Evolutionary conservation across 2,329 filamentous ascomycete species (phyloP), one percentile per base, ranked within the genome.

Genomic region (Penicillium sp.): DNA sequence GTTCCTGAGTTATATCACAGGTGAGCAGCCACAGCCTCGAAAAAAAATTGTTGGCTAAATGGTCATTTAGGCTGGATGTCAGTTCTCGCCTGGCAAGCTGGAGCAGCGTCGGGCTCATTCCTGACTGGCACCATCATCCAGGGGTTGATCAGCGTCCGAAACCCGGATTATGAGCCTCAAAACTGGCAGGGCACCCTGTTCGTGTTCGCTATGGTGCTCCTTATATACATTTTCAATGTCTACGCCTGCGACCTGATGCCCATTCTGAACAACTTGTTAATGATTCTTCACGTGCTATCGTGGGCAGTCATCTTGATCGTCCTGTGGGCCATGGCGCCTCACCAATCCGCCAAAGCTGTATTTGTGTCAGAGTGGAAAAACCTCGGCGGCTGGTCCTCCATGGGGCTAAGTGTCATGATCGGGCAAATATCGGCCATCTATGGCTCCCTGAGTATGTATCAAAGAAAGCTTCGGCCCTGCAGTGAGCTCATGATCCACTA

Each of bases 1-100:
- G 52, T 77, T 81, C 38, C 69, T 84, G 2, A 83, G 80, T 55
- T 86, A 85, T 62, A 65, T 81, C n/a, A 77, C 46, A n/a, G 46
- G 46, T 48, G n/a, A 4, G 46, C 14, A n/a, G 8, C 24, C 4
- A 5, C 16, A 6, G 9, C 16, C 16, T 5, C 18, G 16, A 21
- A 13, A 16, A 2, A 2, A 8, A 13, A 1, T 16, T 7, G 14
- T 29, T 40, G 24, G 11, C 24, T 46, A 11, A 46, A 29, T 13
- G 16, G 9, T 2, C 11, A 16, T 11, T 4, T 14, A 63, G 75
- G 79, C 4, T 83, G 80, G 79, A 78, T 80, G 68, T 76, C 74
- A 1, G 77, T 77, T 1, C 62, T 82, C 5, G 76, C 75, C 9
- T 82, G 79, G 79, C 79, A 82, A 60, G 77, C 79, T 13, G 78